Percentiles rank a stretch among this genome's conserved stretches.
These are phyloP conservation scores for Alternaria sp. DNA, from an alignment of 2,329 filamentous ascomycete genomes.

Conservation along the genomic window DNA sequence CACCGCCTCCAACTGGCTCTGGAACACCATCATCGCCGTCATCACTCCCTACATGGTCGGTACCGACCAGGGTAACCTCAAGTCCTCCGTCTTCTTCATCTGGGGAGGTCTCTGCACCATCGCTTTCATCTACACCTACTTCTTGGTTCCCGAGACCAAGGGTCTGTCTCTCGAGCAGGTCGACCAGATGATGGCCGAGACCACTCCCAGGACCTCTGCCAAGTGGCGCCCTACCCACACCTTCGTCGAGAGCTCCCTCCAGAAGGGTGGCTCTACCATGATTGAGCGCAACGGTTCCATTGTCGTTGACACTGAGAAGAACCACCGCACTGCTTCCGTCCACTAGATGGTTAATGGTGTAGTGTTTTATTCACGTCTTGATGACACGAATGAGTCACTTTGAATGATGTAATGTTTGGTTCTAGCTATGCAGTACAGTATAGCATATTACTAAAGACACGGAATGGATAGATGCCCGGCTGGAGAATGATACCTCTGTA, in stretches of 20 bases:
- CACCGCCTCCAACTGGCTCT: constrained; percentile 84
- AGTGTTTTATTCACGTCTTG: not conserved
- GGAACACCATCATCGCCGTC: constrained; percentile 44
- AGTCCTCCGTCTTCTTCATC: constrained; percentile 61
- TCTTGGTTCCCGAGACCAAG: constrained; percentile 77
- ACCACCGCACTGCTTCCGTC: not conserved
- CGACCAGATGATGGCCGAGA: constrained; percentile 85
- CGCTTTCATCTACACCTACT: constrained; percentile 70
- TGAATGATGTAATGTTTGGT: constrained; percentile 1
- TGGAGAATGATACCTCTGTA: not conserved
- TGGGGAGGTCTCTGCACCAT: constrained; percentile 52
- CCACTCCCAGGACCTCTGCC: constrained; percentile 72
- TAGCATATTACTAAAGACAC: not conserved
- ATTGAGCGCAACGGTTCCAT: not conserved
- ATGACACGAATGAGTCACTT: not conserved
- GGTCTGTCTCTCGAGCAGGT: constrained; percentile 79
- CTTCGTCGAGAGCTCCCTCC: not conserved
- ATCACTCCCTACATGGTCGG: constrained; percentile 75
- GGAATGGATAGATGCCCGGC: not conserved
- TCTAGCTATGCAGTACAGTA: not conserved
- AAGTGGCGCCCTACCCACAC: constrained; percentile 61
- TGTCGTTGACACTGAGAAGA: not conserved
- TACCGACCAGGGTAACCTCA: constrained; percentile 65
- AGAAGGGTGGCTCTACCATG: not conserved
- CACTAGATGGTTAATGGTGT: not conserved